Conservation (phyloP, 2,329 filamentous ascomycete genomes). For the Tolypocladium album region DNA sequence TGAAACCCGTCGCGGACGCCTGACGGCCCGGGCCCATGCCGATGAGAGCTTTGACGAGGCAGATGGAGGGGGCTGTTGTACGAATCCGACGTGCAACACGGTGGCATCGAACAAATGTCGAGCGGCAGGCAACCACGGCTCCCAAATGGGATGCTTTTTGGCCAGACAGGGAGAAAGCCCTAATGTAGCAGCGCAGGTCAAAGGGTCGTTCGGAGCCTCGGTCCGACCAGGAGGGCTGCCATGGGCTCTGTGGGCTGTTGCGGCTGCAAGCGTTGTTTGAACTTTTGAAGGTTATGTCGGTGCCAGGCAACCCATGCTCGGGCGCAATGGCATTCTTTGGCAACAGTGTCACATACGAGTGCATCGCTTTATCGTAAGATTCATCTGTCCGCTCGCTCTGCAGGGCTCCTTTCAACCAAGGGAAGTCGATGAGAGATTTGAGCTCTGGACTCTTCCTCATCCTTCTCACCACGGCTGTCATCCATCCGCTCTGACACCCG, state of each 20-base stretch:
- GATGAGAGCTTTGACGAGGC: background rate
- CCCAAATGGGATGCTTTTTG: background rate
- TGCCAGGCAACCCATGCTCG: background rate
- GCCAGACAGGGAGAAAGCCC: background rate
- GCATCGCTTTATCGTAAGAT: background rate
- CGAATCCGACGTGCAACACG: background rate
- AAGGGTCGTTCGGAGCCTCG: background rate
- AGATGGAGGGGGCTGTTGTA: too few relatives aligned
- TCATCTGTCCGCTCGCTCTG: background rate
- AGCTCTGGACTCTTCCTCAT: background rate
- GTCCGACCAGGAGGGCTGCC: background rate
- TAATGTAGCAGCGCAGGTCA: background rate
- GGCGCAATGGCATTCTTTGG: background rate
- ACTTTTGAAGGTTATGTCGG: background rate
- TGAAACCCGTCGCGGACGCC: background rate
- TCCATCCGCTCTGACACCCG: background rate
- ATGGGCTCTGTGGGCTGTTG: background rate
- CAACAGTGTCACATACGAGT: too few relatives aligned
- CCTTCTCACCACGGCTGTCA: background rate
- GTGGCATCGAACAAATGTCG: background rate
- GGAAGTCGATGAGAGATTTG: background rate
- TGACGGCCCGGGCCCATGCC: background rate
- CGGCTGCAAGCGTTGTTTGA: background rate
- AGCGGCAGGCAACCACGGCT: background rate
- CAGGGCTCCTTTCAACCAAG: background rate